Evolutionary conservation across 371 early-diverging fungal genomes (phyloP), one percentile per base, ranked within the genome.

Genomic region (Lichtheimia corymbifera): DNA sequence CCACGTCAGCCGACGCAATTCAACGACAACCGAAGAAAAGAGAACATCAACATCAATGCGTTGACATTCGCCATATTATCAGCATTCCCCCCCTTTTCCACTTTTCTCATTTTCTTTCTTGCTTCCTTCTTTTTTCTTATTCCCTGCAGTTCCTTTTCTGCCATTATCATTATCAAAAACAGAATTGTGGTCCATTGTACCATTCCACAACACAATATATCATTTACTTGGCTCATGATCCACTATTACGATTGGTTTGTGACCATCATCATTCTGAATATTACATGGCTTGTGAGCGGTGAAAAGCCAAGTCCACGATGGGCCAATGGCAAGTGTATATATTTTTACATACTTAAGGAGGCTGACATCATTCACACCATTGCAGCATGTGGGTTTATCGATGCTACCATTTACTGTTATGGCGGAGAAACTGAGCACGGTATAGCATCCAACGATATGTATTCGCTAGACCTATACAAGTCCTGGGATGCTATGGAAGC

Each of bases 401-500:
- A 50, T 18, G 59, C 40, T 12, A 27, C 51, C 35, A 22, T 59
- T 12, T 49, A 20, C 7, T 59, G 59, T 50, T 50, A 50, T 17
- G 59, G 51, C 15, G 59, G 59, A 14, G 40, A 59, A 35, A 18
- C 35, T 4, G 35, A 50, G 1, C 12, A 22, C 18, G 40, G 30
- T 18, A 24, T 13, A 35, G 17, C 28, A 30, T 30, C 43, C 12
- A 50, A 50, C 14, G 59, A 50, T 2, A 24, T 50, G 28, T 50
- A 18, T 20, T n/a, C 14, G 15, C 25, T 56, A 4, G 50, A 50
- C 18, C 27, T 59, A 18, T 49, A 49, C 17, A 14, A 40, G 15
- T 18, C 51, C 20, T 59, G 59, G 59, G 35, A 59, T 50, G 50
- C 59, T 3, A 24, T 20, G 14, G 50, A 51, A 28, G 51, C 59